These are phyloP conservation scores for Ailanthus altissimus DNA, from an alignment of 345 rosid species.

Conservation along the genomic window DNA sequence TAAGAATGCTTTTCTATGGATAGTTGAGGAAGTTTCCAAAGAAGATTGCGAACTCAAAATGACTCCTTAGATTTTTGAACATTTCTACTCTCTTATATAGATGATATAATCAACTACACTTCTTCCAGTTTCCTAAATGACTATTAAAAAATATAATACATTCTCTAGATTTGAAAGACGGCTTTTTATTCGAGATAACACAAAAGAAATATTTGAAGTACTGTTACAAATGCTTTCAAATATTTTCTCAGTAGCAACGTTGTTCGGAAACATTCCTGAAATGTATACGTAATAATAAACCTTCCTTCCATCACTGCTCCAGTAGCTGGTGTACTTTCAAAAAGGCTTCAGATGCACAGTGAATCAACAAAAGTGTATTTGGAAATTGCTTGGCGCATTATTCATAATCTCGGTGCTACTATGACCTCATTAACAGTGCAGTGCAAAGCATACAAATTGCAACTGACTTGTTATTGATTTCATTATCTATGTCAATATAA, in stretches of 20 bases:
- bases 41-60: not conserved
- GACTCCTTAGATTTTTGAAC: not conserved
- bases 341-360: not conserved
- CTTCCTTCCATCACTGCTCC: not conserved
- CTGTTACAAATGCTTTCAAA: not conserved
- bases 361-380: not conserved
- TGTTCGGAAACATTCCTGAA: not conserved
- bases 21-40: not conserved
- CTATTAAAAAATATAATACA: not conserved
- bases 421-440: not conserved
- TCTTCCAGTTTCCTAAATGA: not conserved
- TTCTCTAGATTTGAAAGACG: not conserved
- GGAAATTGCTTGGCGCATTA: not conserved
- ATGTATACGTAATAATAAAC: not conserved
- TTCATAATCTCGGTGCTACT: not conserved
- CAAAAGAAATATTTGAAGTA: not conserved
- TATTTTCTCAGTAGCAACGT: not conserved
- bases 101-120: not conserved
- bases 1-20: not conserved
- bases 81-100: not conserved
- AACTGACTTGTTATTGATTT: not conserved
- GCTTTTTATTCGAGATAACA: not conserved
- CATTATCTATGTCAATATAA: not conserved
- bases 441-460: not conserved
- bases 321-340: not conserved